A percentile compares a stretch with the other conserved stretches of the same genome.
Conservation (phyloP, 345 rosid species). For the Stellera chamaejasme region DNA sequence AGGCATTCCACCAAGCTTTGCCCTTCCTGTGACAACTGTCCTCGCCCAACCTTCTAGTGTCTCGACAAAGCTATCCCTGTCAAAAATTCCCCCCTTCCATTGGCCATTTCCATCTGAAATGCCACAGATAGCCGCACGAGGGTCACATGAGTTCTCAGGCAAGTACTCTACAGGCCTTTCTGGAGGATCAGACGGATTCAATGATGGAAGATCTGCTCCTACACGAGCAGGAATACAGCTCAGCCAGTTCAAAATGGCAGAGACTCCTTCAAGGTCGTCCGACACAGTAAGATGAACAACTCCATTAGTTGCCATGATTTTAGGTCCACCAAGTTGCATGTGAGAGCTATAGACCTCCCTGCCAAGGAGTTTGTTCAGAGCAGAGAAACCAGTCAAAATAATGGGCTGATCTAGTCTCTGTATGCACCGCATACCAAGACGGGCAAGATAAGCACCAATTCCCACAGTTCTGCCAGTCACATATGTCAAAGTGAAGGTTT, state of each 20-base stretch:
- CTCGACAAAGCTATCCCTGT: conserved; percentile 88
- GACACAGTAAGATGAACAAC: conserved; percentile 97
- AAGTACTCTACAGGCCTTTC: conserved; percentile 84
- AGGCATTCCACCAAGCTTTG: conserved; percentile 97
- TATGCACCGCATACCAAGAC: conserved; percentile 98
- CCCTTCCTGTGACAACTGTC: conserved; percentile 99
- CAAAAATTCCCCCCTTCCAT: conserved; percentile 97
- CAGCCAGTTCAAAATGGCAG: conserved; percentile 90
- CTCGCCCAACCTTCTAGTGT: conserved; percentile 99
- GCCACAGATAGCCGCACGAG: conserved; percentile 94
- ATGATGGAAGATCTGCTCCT: conserved; percentile 81
- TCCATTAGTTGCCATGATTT: conserved; percentile 98
- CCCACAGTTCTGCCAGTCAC: conserved; percentile 98
- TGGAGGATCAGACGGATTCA: conserved; percentile 58
- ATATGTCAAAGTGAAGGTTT: conserved; percentile 90
- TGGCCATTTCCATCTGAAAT: conserved; percentile 49
- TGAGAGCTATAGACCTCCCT: conserved; percentile 99
- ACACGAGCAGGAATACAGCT: conserved; percentile 74
- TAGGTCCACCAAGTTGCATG: conserved; percentile 99
- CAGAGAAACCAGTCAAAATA: conserved; percentile 95
- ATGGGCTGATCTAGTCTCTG: conserved; percentile 99
- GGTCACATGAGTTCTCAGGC: conserved; percentile 91
- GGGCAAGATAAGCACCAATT: conserved; percentile 97
- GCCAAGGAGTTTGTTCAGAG: conserved; percentile 95
- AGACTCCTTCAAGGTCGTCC: conserved; percentile 94